Evolutionary conservation across 2,329 filamentous ascomycete species (phyloP), one percentile per base, ranked within the genome.

Genomic region (Didymella arachidicola): DNA sequence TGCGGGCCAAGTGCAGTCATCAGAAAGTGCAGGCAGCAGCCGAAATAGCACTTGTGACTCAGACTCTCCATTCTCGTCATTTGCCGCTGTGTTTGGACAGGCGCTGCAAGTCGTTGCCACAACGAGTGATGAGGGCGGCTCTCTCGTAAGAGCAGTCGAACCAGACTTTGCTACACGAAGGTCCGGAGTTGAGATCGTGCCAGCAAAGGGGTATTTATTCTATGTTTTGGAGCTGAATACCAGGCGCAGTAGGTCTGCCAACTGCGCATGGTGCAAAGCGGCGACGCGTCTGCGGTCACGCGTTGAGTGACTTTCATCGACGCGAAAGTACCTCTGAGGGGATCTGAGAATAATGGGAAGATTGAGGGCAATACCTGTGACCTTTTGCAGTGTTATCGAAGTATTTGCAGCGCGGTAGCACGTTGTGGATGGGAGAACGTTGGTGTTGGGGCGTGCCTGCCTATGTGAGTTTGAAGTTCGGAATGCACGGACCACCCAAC

Each of bases 401-500:
- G 18, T 2, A 12, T n/a, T 14, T 57, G 11, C 41, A 46, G 47
- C 8, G 3, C 26, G 6, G 22, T 14, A 36, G 4, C 6, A 18
- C 16, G 25, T 27, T 14, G 14, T 29, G 34, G 22, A 5, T 27
- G 25, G 41, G 38, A 22, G 18, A 12, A 14, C 10, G 22, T 26
- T 42, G 19, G 45, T 27, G 47, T 38, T 44, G 48, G 19, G 19
- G 38, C 19, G 19, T 32, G 4, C 30, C 1, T 14, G 8, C 27
- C 12, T 32, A 7, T 5, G 5, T 16, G 18, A 3, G 39, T 45
- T 51, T n/a, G 57, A 41, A 50, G 34, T 59, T 59, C 41, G 6
- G 29, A 57, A 22, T 3, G 57, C 50, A n/a, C 57, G 39, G 45
- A 46, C 45, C 57, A 22, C n/a, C 27, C 19, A 18, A n/a, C 14